Evolutionary conservation across 306 rosid species (phyloP), one percentile per base, ranked within the genome.

Genomic region (Gillenia trifoliata): DNA sequence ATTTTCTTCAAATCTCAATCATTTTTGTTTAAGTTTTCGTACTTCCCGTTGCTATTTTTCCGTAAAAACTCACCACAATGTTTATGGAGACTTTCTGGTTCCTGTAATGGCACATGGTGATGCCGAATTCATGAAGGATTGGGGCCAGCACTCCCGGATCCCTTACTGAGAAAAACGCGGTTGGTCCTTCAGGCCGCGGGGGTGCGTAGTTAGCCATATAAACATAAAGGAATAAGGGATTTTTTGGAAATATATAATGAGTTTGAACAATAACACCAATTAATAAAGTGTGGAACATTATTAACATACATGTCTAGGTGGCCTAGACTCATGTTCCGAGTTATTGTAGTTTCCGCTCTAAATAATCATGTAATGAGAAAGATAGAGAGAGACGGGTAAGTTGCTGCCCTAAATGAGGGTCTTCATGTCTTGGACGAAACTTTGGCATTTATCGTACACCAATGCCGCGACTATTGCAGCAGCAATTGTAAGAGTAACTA

Each of bases 401-500:
- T 47, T 16, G 17, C 52, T 45, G 3, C 20, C 20, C 52, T 71
- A 54, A 71, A 31, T 3, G 17, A 30, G 75, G n/a, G 15, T 5
- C 64, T n/a, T 11, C 61, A 36, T 54, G 41, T 22, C 17, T n/a
- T 31, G 25, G 30, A 71, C 30, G 52, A 26, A 38, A 36, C 30
- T 6, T 30, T 23, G 3, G 20, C 54, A 34, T 54, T 30, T 56
- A 63, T 50, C 64, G 2, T 43, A 64, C 36, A 70, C 54, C 17
- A 75, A 1, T 23, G 71, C 78, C 11, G 73, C 16, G 23, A 26
- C 34, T 30, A 75, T 6, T 40, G 79, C 79, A 57, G 82, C 73
- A 9, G 63, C 84, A 11, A 87, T 33, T 71, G 73, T 85, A 13
- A 85, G 22, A 38, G 57, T 57, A 36, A 73, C 76, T 33, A 64